These are phyloP conservation scores for Lathyrus oleraceus DNA, from an alignment of 306 rosid species.

Conservation along the genomic window DNA sequence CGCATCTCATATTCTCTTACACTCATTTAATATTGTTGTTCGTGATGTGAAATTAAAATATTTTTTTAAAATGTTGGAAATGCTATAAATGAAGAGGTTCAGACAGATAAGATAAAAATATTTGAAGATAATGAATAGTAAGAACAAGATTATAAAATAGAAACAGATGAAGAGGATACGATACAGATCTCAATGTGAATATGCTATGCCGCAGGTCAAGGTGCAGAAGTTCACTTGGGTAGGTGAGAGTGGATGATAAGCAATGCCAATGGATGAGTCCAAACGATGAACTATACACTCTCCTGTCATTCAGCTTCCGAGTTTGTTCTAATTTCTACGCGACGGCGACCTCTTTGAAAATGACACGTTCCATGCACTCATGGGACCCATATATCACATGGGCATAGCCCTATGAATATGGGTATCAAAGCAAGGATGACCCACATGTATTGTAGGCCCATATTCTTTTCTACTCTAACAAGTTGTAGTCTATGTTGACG, in stretches of 20 bases:
- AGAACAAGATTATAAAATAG: not conserved
- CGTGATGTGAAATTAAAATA: no score
- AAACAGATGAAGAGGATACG: not conserved
- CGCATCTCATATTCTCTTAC: no score
- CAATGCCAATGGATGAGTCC: not conserved
- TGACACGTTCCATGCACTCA: slow-evolving; percentile 34
- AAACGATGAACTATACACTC: not conserved
- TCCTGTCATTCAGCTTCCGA: slow-evolving; percentile 15
- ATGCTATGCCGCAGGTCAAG: not conserved
- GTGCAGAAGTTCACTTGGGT: not conserved
- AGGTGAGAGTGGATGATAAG: slow-evolving; percentile 32
- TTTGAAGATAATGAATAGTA: no score
- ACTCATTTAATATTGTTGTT: no score
- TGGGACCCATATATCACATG: slow-evolving; percentile 67
- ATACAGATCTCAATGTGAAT: not conserved
- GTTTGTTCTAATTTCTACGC: slow-evolving; percentile 39
- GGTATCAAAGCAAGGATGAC: slow-evolving; percentile 18
- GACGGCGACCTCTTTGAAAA: slow-evolving; percentile 46
- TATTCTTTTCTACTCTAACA: not conserved
- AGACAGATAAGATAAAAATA: no score
- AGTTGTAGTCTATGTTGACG: no score
- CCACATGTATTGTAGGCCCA: slow-evolving; percentile 42
- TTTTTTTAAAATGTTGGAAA: no score
- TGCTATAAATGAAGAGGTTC: no score
- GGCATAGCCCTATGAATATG: slow-evolving; percentile 36